Evolutionary conservation across 2,329 filamentous ascomycete species (phyloP).

Genomic region (Sclerotinia minor): DNA sequence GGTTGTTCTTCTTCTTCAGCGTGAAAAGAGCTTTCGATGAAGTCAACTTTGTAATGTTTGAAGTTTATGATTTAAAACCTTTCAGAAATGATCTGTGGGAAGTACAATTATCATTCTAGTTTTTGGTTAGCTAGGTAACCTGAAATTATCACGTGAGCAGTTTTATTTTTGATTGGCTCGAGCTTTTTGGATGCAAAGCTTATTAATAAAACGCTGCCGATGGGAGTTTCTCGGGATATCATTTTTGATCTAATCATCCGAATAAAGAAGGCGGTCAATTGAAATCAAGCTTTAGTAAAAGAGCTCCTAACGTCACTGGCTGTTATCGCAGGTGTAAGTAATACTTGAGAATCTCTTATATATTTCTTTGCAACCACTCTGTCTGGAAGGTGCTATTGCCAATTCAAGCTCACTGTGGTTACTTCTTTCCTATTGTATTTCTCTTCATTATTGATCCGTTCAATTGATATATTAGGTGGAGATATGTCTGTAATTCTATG

Average conservation of each 20-base stretch:
- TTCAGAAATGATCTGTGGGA: neutral
- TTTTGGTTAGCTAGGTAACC: too few species aligned
- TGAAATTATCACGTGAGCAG: too few species aligned
- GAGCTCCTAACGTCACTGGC: neutral
- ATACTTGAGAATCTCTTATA: neutral
- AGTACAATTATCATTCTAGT: too few species aligned
- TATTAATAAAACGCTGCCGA: neutral
- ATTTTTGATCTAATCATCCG: neutral
- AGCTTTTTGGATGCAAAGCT: neutral
- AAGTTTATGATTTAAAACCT: neutral
- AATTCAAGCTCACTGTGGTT: neutral
- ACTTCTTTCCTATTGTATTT: neutral
- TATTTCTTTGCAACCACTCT: slow-evolving; percentile 2
- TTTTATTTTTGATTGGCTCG: neutral
- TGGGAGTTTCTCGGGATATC: neutral
- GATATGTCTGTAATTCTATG: slow-evolving; percentile 21
- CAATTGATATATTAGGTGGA: neutral
- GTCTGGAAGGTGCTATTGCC: neutral
- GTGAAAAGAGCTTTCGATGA: neutral
- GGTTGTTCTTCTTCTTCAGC: slow-evolving; percentile 8
- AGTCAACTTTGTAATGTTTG: slow-evolving; percentile 3
- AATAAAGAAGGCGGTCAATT: slow-evolving; percentile 12
- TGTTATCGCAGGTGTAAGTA: neutral
- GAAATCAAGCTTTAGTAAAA: neutral
- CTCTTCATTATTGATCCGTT: neutral